phyloP scores from a whole-genome alignment of 2,329 filamentous ascomycete genomes.

The Talaromyces sp. region DNA sequence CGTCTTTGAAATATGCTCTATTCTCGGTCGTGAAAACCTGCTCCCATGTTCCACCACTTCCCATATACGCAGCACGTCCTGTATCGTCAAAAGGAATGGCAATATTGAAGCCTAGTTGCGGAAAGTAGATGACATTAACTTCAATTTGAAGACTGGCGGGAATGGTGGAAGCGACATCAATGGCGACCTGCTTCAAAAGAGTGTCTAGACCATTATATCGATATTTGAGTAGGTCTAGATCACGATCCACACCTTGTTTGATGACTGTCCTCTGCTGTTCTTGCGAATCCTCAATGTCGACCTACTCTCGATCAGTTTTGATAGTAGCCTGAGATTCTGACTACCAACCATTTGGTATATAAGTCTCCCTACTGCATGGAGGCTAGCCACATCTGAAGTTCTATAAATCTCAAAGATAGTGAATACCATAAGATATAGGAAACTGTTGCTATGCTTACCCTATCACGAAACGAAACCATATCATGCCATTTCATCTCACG shows the following conservation, averaged over 20 bases:
- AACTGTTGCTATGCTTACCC: constrained; percentile 38
- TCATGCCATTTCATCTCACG: constrained; percentile 55
- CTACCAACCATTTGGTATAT: constrained; percentile 61
- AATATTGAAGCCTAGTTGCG: constrained; percentile 85
- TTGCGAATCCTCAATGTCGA: constrained; percentile 76
- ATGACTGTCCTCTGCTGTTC: constrained; percentile 70
- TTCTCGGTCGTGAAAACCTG: constrained; percentile 69
- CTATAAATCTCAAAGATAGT: constrained; percentile 50
- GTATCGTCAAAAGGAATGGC: constrained; percentile 63
- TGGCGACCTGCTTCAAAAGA: constrained; percentile 65
- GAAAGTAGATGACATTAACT: constrained; percentile 81
- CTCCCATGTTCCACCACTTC: constrained; percentile 67
- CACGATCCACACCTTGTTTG: constrained; percentile 63
- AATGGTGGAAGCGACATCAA: constrained; percentile 59
- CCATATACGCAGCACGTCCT: constrained; percentile 60
- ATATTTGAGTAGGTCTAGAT: constrained; percentile 73
- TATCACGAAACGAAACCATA: constrained; percentile 51
- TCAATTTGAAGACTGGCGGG: constrained; percentile 54
- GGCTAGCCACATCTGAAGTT: constrained; percentile 54
- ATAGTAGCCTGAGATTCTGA: neutral
- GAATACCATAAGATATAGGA: neutral
- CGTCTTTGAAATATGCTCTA: constrained; percentile 81
- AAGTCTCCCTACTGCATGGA: constrained; percentile 64
- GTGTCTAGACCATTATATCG: constrained; percentile 73
- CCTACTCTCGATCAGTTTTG: constrained; percentile 32